Conservation (phyloP, 306 rosid genomes). For the Cicer arietinum region DNA sequence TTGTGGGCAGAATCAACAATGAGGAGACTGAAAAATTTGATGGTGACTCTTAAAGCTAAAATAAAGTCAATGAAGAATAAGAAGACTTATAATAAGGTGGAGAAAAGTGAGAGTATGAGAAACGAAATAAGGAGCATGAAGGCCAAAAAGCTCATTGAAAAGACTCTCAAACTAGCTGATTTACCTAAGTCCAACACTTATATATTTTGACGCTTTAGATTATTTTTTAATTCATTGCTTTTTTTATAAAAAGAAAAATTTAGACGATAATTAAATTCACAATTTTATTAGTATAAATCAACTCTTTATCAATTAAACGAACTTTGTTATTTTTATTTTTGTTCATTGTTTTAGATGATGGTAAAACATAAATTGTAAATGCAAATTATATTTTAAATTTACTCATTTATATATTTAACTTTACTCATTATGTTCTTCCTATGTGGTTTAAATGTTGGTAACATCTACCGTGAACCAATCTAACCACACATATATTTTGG, state of each 20-base stretch:
- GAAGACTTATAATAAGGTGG: constrained; percentile 79
- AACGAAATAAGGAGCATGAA: constrained; percentile 85
- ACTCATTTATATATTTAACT: background rate
- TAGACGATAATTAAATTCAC: too few relatives aligned
- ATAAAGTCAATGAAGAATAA: constrained; percentile 69
- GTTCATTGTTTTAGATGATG: too few relatives aligned
- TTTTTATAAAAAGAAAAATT: background rate
- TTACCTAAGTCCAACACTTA: constrained; percentile 64
- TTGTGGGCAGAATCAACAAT: constrained; percentile 39
- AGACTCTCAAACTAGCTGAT: constrained; percentile 76
- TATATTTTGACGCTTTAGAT: constrained; percentile 46
- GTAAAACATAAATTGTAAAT: too few relatives aligned
- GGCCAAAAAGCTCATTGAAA: constrained; percentile 76
- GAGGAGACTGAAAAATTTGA: constrained; percentile 63
- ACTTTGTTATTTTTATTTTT: too few relatives aligned
- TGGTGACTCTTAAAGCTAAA: constrained; percentile 70
- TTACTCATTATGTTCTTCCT: background rate
- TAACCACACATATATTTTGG: background rate
- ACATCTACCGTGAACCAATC: constrained; percentile 13
- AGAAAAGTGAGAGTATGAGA: constrained; percentile 97
- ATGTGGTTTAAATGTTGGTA: constrained; percentile 11
- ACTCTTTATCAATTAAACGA: too few relatives aligned
- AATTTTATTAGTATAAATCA: too few relatives aligned
- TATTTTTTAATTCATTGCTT: background rate
- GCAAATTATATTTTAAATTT: background rate